Percentiles rank a stretch among this genome's conserved stretches.
These are phyloP conservation scores for Verticillium dahliae DNA, from an alignment of 2,329 filamentous ascomycete genomes.

Conservation along the genomic window DNA sequence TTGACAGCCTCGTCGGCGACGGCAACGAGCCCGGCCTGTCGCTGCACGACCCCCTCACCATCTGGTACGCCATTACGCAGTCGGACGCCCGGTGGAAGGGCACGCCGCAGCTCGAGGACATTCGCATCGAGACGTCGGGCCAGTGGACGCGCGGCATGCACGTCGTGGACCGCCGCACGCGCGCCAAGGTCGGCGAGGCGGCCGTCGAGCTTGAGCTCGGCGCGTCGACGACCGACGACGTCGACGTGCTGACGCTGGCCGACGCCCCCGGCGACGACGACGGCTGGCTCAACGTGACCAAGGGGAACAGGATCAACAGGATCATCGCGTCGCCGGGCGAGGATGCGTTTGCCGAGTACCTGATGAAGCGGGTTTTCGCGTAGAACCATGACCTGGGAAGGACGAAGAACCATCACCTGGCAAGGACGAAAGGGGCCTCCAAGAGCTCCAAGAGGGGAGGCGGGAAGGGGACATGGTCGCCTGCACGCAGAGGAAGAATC, in stretches of 20 bases:
- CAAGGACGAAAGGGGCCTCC: conserved; percentile 15
- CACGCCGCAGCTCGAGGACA: conserved; percentile 62
- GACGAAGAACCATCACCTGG: no score
- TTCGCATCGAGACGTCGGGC: conserved; percentile 80
- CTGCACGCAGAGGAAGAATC: not conserved
- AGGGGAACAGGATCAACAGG: conserved; percentile 75
- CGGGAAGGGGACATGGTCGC: conserved; percentile 1
- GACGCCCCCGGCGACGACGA: conserved; percentile 62
- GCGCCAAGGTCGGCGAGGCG: conserved; percentile 44
- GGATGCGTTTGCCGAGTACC: conserved; percentile 56
- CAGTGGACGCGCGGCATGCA: conserved; percentile 96
- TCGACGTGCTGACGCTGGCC: conserved; percentile 30
- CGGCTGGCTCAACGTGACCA: conserved; percentile 67
- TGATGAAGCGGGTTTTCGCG: conserved; percentile 62
- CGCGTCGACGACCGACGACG: conserved; percentile 20
- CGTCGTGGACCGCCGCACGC: conserved; percentile 66
- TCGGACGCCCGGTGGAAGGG: conserved; percentile 52
- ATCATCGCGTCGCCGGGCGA: conserved; percentile 65
- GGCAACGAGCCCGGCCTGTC: conserved; percentile 53
- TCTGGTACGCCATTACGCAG: conserved; percentile 69
- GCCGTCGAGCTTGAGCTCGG: conserved; percentile 20
- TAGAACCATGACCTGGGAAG: conserved; percentile 14
- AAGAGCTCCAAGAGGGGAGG: not conserved
- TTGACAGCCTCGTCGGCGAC: conserved; percentile 55
- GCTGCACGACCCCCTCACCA: conserved; percentile 70